These are phyloP conservation scores for Orbilia brochopaga DNA, from an alignment of 2,329 filamentous ascomycete genomes.

Conservation along the genomic window DNA sequence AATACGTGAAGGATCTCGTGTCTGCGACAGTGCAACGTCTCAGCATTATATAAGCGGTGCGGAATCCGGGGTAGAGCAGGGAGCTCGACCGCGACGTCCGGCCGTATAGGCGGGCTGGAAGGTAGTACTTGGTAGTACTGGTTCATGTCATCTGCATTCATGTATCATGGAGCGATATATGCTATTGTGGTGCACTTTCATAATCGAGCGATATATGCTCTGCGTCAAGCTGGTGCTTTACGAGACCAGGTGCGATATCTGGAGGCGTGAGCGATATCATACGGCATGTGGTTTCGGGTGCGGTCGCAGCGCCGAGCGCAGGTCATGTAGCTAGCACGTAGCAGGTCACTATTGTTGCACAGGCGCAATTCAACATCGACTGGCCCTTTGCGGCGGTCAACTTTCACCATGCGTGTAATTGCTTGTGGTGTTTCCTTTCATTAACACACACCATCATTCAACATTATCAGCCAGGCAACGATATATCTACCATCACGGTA, in stretches of 20 bases:
- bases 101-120: background rate
- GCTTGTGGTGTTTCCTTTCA: background rate
- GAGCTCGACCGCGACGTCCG: background rate
- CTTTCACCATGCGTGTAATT: slow-evolving; percentile 1
- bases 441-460: background rate
- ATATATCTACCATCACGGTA: too few relatives aligned
- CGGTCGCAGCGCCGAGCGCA: too few relatives aligned
- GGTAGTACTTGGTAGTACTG: background rate
- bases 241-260: too few relatives aligned
- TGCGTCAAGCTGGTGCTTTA: too few relatives aligned
- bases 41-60: slow-evolving; percentile 2
- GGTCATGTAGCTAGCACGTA: too few relatives aligned
- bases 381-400: background rate
- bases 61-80: background rate
- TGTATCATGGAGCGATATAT: too few relatives aligned
- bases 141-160: background rate
- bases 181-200: background rate
- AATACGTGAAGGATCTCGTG: slow-evolving; percentile 14
- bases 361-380: background rate
- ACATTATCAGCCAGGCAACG: background rate
- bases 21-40: slow-evolving; percentile 6
- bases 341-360: background rate
- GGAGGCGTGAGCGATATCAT: too few relatives aligned
- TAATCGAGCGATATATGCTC: background rate
- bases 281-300: too few relatives aligned